Evolutionary conservation across 2,329 filamentous ascomycete species (phyloP), one percentile per base, ranked within the genome.

Genomic region (Torrubiella hemipterigena): DNA sequence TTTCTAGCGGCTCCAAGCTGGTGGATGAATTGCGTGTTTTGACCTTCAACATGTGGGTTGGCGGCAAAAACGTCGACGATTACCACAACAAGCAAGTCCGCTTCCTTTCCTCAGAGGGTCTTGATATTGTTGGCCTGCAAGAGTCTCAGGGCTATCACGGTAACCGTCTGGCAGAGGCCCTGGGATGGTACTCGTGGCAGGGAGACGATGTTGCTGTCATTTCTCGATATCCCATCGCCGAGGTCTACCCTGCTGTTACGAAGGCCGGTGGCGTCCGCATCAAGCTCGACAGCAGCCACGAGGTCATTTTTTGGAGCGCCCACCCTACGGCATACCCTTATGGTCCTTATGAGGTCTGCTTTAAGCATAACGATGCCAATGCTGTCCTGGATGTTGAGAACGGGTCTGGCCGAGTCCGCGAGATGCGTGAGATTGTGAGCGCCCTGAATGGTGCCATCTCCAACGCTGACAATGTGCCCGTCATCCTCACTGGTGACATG

Each of bases 301-400:
- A 53, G 20, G 40, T 58, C 30, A 54, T 53, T 33, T 40, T 58
- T 27, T 57, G 49, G 44, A 49, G 48, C 15, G 45, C 46, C 23
- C 57, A 61, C 32, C 33, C 59, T 6, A 54, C 49, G 3, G 51
- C 48, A 20, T 42, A 45, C 13, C 58, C 58, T 0, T 61, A 61
- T 25, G 57, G 58, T 1, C 58, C 58, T 1, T 60, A 61, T 34
- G 56, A 58, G 27, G 54, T 58, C 34, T 61, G 58, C 46, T 60
- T 51, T 23, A 44, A 55, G 18, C 41, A 49, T 11, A 47, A 50
- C 42, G 36, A 42, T 2, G 37, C 48, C 4, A 50, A 54, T 2
- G 30, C 45, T 26, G 52, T 59, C 4, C 36, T 59, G 2, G 33
- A 46, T 31, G 40, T 46, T 6, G 58, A 61, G 35, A 41, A 33